Base-by-base conservation (phyloP, 129 eudicot genomes). In the Logfia minima region DNA sequence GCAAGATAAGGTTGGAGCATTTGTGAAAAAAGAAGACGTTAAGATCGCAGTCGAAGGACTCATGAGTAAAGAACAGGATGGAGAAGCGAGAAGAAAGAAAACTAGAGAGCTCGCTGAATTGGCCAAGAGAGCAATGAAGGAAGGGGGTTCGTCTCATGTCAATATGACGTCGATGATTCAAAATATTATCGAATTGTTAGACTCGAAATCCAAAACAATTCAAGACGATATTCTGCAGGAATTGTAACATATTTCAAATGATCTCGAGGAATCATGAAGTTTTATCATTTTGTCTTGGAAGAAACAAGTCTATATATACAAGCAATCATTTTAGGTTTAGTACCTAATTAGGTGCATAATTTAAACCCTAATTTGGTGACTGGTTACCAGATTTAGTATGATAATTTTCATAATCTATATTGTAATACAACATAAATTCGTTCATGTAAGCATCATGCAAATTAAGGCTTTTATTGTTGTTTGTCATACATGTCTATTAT, bases 71-170 rank as follows among this genome's bases (percentile, higher is more conserved):
- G 90, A 86, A 22, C 84, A 81, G 74, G 90, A 84, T 19, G 96
- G 85, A 18, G 64, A 31, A 29, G 77, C 65, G 55, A 83, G 95
- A 70, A 81, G 89, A 70, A 71, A 71, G 43, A 72, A 82, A 65
- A 86, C 85, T 1, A 61, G 29, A 53, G 77, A 66, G 76, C 75
- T 88, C 1, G 78, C 68, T 17, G 70, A 85, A 45, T 75, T 64
- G 87, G 89, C 89, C 1, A 82, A 71, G 22, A 81, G n/a, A 55
- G 87, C 95, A 0, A 71, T 82, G 64, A 86, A 82, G 75, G 87
- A 74, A 74, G 89, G 87, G 37, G 97, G 97, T 41, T 85, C 97
- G 9, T 86, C 95, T 73, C 34, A 77, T 11, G 4, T 43, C 4
- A 83, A 84, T 43, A 45, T 84, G 18, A 77, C 79, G n/a, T 34